Evolutionary conservation across 108 stramenopile species (phyloP), one percentile per base, ranked within the genome.

Genomic region (Cyclotella sp.): DNA sequence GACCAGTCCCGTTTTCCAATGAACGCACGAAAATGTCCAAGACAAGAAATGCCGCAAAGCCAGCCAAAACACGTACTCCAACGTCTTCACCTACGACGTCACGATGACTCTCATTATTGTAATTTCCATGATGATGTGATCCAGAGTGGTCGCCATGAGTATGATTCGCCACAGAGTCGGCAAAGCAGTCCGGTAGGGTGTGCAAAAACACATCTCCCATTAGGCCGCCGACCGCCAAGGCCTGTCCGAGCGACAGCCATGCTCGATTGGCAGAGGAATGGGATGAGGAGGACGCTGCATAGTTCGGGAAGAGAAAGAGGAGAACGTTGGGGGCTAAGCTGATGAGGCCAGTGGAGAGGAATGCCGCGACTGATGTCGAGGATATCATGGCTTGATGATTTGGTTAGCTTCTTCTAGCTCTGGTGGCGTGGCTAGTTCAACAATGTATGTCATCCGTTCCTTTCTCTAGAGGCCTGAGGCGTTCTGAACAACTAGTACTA

Each of bases 191-290:
- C 4, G 91, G 92, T 12, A 95, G 47, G 1, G 87, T 90, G 68
- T 95, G 94, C 39, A 95, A 72, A 85, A 95, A 95, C 22, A 93
- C 92, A 80, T 95, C 94, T 19, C 94, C 94, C 61, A 95, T 61
- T 29, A 95, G 73, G 12, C 89, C 94, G 24, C 94, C 93, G 0
- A 90, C 91, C 0, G 90, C 90, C 49, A 94, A 30, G 9, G 91
- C 89, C 73, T 94, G 93, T 64, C 93, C 93, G 40, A 94, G 63
- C 4, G 88, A 79, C 42, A 94, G 75, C 43, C 82, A 34, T 41
- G 68, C 45, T 46, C 65, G 41, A 28, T 73, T 78, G 30, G 74
- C 61, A 29, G 60, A 57, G 34, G 14, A 59, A 44, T 85, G 78
- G 22, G 75, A 63, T 4, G 77, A 80, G 13, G 72, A 47, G 0